Evolutionary conservation across 306 rosid species (phyloP), one percentile per base, ranked within the genome.

Genomic region (Cucumis sativus): DNA sequence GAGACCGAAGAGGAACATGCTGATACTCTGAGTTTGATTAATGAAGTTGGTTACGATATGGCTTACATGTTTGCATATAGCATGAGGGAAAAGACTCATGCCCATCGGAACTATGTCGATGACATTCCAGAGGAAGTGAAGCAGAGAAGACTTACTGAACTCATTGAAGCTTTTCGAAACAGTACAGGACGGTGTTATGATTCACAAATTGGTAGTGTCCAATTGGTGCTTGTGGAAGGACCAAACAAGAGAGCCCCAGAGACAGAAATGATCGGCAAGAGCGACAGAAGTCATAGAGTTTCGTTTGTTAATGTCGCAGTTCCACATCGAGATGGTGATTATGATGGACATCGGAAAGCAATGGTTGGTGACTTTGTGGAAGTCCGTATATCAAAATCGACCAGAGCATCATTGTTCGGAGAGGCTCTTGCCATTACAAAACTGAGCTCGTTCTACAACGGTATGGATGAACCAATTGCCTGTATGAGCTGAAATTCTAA

Each of bases 1-100:
- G 99, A 95, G 83, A 90, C 97, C 18, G 99, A 95, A 82, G 91
- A 89, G 84, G 97, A 95, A 45, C 93, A 95, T 81, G 81, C 68
- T 13, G 96, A 89, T 79, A 95, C 99, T 0, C 49, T 95, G 77
- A 86, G 84, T 83, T 91, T 95, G 0, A 60, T 95, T 60, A 92
- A 84, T 61, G 87, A 89, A 58, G 96, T 95, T 78, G 89, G 87
- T 77, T 95, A 88, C 72, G 99, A 95, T 79, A 92, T 95, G 99
- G 97, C 97, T 66, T 95, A 83, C 90, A 89, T 92, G 97, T 95
- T 95, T 85, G 97, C 99, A 23, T 92, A 95, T 80, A 95, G 99
- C 90, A 95, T 92, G 99, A 95, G 97, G 83, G 99, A 92, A 82
- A 95, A 92, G 85, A 95, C 99, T 39, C 99, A 92, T 77, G 99